Conservation (phyloP, 1,284 basidiomycete genomes). For the Cutaneotrichosporon sp. region DNA sequence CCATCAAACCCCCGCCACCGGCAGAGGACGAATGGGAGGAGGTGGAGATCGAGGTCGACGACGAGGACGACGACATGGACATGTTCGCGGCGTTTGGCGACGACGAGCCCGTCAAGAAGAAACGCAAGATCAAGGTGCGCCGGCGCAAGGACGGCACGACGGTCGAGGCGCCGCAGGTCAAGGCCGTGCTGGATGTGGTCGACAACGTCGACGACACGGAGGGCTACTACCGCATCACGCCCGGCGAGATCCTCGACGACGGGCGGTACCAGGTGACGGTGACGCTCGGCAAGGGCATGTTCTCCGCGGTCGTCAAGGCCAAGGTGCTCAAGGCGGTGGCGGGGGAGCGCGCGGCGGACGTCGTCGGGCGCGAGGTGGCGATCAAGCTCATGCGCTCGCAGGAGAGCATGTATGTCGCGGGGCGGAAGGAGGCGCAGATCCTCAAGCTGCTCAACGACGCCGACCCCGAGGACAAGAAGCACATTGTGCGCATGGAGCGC, state of each 20-base stretch:
- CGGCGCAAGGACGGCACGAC: constrained; percentile 64
- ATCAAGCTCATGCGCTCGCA: constrained; percentile 97
- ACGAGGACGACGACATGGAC: constrained; percentile 69
- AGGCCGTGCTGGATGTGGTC: constrained; percentile 36
- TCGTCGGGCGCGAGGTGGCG: constrained; percentile 76
- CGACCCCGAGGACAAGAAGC: constrained; percentile 96
- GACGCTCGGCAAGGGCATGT: constrained; percentile 96
- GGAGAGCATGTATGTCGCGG: constrained; percentile 97
- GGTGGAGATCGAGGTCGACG: constrained; percentile 62
- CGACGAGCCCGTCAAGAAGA: constrained; percentile 60
- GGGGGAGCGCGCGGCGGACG: constrained; percentile 57
- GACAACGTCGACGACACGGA: constrained; percentile 68
- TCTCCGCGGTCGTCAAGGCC: constrained; percentile 91
- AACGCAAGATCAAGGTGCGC: constrained; percentile 56
- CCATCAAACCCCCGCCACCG: constrained; percentile 4
- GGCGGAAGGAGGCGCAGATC: constrained; percentile 88
- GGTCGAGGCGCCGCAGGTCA: constrained; percentile 65
- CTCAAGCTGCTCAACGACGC: constrained; percentile 81
- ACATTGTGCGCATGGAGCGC: constrained; percentile 84
- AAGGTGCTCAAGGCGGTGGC: constrained; percentile 73
- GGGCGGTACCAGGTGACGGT: constrained; percentile 95
- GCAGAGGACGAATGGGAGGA: constrained; percentile 56
- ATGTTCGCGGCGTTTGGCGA: constrained; percentile 77
- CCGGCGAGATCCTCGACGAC: constrained; percentile 91
- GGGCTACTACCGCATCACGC: constrained; percentile 92